These are phyloP conservation scores for Botrytis fabae DNA, from an alignment of 2,329 filamentous ascomycete species.

Conservation along the genomic window DNA sequence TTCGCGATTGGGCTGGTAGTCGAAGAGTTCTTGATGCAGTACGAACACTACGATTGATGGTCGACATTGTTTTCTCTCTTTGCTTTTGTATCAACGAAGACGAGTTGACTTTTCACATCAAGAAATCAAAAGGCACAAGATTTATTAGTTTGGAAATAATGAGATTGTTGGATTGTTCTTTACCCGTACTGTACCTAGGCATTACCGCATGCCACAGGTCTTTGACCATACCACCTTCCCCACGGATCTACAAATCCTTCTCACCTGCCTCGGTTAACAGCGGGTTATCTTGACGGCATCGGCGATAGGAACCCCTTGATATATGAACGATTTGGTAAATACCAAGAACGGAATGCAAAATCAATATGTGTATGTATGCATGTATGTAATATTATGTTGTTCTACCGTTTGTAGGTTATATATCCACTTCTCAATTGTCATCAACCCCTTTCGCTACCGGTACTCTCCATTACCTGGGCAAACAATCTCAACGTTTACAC, in stretches of 20 bases:
- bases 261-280: conserved; percentile 18
- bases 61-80: conserved; percentile 35
- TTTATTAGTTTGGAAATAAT: not conserved
- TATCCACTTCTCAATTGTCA: not conserved
- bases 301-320: not conserved
- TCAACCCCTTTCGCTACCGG: not conserved
- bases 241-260: conserved; percentile 2
- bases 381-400: not conserved
- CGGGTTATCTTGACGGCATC: conserved; percentile 12
- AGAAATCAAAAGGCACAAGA: not conserved
- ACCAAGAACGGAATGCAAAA: not conserved
- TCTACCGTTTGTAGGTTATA: not conserved
- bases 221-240: conserved; percentile 20
- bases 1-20: conserved; percentile 36
- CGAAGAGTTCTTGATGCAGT: conserved; percentile 38
- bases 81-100: not conserved
- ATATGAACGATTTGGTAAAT: not conserved
- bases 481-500: not conserved
- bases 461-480: not conserved
- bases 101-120: not conserved
- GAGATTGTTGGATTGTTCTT: not conserved
- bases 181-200: not conserved
- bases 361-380: not conserved
- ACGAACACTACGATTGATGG: conserved; percentile 39
- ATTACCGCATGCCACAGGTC: not conserved